Evolutionary conservation across 805 yeast genomes (phyloP), one percentile per base, ranked within the genome.

Genomic region (Metschnikowia peoriensis): DNA sequence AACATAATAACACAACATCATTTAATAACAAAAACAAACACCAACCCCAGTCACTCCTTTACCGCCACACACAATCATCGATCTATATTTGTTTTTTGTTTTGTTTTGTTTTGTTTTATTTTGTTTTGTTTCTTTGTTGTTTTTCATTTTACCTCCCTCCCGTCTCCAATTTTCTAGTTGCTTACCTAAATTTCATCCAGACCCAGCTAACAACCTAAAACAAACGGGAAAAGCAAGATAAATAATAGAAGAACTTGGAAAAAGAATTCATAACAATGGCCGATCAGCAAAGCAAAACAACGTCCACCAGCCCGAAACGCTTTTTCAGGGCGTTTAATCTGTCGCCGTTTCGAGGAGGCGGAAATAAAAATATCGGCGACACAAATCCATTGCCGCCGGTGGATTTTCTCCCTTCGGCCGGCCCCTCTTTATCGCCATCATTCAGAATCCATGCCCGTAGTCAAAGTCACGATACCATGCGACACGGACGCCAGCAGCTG

Each of bases 291-390:
- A 45, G 12, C 49, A 49, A 47, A 35, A 14, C 38, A 28, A 10
- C 43, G 2, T 15, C 50, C n/a, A 37, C 53, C n/a, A 59, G 63
- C 46, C 63, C 63, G 38, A 54, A 53, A 47, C 55, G 51, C 47
- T 59, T 59, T 45, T 58, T 59, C 43, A 50, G 56, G 5, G 56
- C 51, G 9, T 52, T 59, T 44, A 48, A 54, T 28, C 42, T 49
- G 47, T 59, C 63, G 38, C 63, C 63, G 8, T 59, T 59, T 48
- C 52, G 59, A 12, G 50, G 22, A 47, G 39, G 44, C 38, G n/a
- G 27, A 14, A 42, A 17, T 28, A 42, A 42, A 7, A 28, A 22
- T 22, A 22, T 22, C 22, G 16, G n/a, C 37, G 27, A 7, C 38
- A 10, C 45, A n/a, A 32, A 32, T 6, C 35, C 35, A 12, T 32